Evolutionary conservation across 257 asterid genomes (phyloP), one percentile per base, ranked within the genome.

Genomic region (Petunia axillaris): DNA sequence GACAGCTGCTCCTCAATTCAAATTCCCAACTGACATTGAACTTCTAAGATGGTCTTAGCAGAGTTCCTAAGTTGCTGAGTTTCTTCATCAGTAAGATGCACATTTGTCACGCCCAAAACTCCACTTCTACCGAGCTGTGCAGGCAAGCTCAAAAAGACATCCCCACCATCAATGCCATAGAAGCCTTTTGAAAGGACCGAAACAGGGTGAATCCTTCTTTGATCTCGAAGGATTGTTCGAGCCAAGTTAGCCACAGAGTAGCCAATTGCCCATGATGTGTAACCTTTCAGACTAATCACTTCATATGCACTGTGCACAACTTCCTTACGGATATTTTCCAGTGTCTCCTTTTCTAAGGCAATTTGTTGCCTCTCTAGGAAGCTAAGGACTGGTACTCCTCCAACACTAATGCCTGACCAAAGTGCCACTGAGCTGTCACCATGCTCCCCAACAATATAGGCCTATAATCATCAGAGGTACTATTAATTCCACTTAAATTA

Each of bases 221-320:
- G 98, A 64, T 92, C 92, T 38, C 98, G 89, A 25, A 94, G 81
- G n/a, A 94, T 81, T 0, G 94, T 70, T 48, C 97, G 91, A 71
- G 97, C 96, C 85, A 94, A 81, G 82, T 82, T 92, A 36, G 98
- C 97, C 0, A 85, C 98, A 0, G 98, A 94, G 84, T 94, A 94
- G 3, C 98, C 98, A 0, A 94, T 91, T 3, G 98, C 98, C 98
- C 98, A 94, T 0, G 98, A 94, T 35, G 97, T 94, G 92, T 94
- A 94, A 70, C 98, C 98, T 84, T 94, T 94, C 71, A 94, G 84
- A 7, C 77, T 84, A 70, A 94, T 94, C 39, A 94, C 98, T 73
- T 94, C 97, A 62, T 92, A 91, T 2, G 98, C 98, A 10, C 97
- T 78, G 9, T 89, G 90, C 25, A 92, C 93, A 1, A 94, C 98